Conservation (phyloP, 1,284 basidiomycete genomes). For the Irpex sp. region DNA sequence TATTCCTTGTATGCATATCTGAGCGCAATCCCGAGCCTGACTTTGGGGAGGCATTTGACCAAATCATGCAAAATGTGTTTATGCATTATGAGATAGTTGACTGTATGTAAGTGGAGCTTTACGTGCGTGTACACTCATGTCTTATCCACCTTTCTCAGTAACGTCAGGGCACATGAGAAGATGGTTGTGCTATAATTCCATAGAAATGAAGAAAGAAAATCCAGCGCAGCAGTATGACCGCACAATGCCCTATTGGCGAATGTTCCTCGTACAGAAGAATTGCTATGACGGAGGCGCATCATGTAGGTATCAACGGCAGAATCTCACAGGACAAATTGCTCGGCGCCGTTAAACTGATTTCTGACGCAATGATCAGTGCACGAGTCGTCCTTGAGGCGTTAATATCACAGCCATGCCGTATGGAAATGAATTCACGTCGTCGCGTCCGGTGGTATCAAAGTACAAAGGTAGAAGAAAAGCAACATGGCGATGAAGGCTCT, state of each 20-base stretch:
- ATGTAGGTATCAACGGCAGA: neutral
- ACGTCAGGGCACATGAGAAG: too few species aligned
- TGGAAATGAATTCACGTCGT: neutral
- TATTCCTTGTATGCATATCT: too few species aligned
- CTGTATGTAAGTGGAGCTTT: too few species aligned
- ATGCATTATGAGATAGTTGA: too few species aligned
- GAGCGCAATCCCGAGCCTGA: too few species aligned
- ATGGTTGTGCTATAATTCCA: too few species aligned
- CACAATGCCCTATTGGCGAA: neutral
- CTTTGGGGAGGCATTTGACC: too few species aligned
- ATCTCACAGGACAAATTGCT: neutral
- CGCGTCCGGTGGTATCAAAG: neutral
- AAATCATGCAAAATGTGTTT: too few species aligned
- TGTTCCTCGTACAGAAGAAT: neutral
- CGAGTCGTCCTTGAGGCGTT: neutral
- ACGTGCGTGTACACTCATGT: too few species aligned
- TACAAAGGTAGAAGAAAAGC: neutral
- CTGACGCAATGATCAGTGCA: neutral
- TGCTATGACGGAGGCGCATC: neutral
- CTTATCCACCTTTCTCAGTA: too few species aligned
- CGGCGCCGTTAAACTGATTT: neutral
- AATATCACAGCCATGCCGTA: neutral
- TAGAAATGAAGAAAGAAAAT: neutral
- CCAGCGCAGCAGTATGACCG: neutral
- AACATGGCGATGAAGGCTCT: neutral